Evolutionary conservation across 306 rosid species (phyloP).

Genomic region (Sechiopsis laciniata): DNA sequence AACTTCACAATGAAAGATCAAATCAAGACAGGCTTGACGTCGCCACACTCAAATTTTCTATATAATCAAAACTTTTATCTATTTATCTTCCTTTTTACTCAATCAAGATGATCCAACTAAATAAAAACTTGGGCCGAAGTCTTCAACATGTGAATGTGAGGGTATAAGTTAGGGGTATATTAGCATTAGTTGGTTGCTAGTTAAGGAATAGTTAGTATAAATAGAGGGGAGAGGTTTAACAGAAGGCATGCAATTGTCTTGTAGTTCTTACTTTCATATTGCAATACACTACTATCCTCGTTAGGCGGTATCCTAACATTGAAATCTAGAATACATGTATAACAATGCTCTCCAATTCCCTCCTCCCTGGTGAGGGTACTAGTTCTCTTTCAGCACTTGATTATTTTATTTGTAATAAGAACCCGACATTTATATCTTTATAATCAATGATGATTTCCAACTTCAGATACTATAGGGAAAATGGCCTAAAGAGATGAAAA

Average conservation of each 20-base stretch:
- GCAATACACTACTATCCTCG: too few species aligned
- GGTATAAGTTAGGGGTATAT: too few species aligned
- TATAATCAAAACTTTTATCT: neutral
- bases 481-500: neutral
- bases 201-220: too few species aligned
- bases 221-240: too few species aligned
- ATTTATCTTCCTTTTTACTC: neutral
- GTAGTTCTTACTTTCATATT: too few species aligned
- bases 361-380: neutral
- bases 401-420: neutral
- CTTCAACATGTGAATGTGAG: neutral
- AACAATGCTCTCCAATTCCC: slow-evolving; percentile 2
- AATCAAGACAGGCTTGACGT: neutral
- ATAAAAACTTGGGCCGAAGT: neutral
- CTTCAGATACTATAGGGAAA: neutral
- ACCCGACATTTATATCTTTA: too few species aligned
- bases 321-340: neutral
- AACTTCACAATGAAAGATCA: neutral
- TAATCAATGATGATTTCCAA: neutral
- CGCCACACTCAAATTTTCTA: neutral
- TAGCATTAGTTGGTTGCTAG: too few species aligned
- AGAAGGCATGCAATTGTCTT: too few species aligned
- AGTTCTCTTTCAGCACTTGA: neutral
- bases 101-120: neutral
- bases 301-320: too few species aligned